phyloP scores from a whole-genome alignment of 768 basidiomycete species.

The Lentinula detonsa region DNA sequence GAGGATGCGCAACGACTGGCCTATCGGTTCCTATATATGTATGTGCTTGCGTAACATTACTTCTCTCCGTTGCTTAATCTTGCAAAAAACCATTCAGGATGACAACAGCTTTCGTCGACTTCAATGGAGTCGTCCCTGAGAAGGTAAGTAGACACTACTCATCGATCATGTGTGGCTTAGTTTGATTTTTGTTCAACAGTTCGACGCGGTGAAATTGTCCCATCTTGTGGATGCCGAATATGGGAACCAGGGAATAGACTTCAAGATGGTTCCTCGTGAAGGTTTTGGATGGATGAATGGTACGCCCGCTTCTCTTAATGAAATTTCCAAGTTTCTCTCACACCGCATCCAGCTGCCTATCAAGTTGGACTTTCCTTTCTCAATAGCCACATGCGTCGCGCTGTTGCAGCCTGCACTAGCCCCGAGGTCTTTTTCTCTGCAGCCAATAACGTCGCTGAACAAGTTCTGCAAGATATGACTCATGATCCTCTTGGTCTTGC shows the following conservation, averaged over 20 bases:
- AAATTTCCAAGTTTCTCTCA: neutral
- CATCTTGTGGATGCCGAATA: slow-evolving; percentile 98
- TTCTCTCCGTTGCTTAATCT: neutral
- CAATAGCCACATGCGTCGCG: slow-evolving; percentile 90
- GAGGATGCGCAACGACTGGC: slow-evolving; percentile 91
- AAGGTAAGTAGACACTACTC: slow-evolving; percentile 48
- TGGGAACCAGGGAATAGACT: slow-evolving; percentile 93
- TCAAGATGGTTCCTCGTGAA: slow-evolving; percentile 95
- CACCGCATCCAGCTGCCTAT: slow-evolving; percentile 63
- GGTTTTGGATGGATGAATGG: slow-evolving; percentile 99
- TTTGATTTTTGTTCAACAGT: slow-evolving; percentile 34
- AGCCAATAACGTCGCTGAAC: slow-evolving; percentile 30
- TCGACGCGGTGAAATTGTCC: slow-evolving; percentile 93
- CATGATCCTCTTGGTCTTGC: slow-evolving; percentile 59
- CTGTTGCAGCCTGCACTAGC: slow-evolving; percentile 90
- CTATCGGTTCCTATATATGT: slow-evolving; percentile 99
- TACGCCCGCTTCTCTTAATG: slow-evolving; percentile 27
- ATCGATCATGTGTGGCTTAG: neutral
- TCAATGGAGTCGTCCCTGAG: slow-evolving; percentile 97
- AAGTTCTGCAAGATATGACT: slow-evolving; percentile 28
- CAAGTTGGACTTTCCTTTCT: slow-evolving; percentile 96
- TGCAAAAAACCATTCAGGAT: slow-evolving; percentile 44
- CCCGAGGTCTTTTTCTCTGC: slow-evolving; percentile 82
- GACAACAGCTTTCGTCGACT: slow-evolving; percentile 92
- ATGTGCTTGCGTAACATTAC: slow-evolving; percentile 41